phyloP scores from a whole-genome alignment of 2,329 filamentous ascomycete genomes.

The Penicillium sp. region DNA sequence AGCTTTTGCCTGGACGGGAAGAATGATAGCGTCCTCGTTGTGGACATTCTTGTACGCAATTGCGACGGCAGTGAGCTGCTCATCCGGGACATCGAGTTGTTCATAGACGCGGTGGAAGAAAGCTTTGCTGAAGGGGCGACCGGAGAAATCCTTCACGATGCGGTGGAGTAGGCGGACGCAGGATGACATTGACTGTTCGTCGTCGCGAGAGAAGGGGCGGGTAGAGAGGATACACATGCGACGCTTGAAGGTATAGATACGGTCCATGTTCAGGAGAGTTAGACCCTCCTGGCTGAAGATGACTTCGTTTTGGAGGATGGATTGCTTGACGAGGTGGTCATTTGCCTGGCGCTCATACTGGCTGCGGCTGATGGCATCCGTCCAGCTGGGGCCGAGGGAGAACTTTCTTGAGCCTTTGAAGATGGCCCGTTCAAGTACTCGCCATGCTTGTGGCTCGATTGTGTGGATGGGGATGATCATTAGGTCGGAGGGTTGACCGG shows the following conservation, averaged over 20 bases:
- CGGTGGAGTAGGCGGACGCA: slow-evolving; percentile 43
- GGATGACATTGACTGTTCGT: slow-evolving; percentile 38
- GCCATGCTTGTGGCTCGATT: slow-evolving; percentile 32
- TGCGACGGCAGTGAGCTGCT: slow-evolving; percentile 38
- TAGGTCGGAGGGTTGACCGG: slow-evolving; percentile 38
- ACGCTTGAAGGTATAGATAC: slow-evolving; percentile 46
- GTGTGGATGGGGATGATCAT: slow-evolving; percentile 39
- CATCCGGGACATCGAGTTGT: slow-evolving; percentile 39
- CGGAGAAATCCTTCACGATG: slow-evolving; percentile 41
- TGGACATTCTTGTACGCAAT: slow-evolving; percentile 35
- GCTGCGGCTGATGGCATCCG: slow-evolving; percentile 37
- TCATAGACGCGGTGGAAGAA: slow-evolving; percentile 47
- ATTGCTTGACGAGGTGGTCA: slow-evolving; percentile 43
- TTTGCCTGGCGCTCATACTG: slow-evolving; percentile 37
- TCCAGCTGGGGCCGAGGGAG: slow-evolving; percentile 40
- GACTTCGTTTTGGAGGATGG: slow-evolving; percentile 45
- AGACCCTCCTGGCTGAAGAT: slow-evolving; percentile 46
- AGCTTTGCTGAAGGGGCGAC: slow-evolving; percentile 43
- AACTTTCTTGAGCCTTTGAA: slow-evolving; percentile 39
- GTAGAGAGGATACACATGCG: slow-evolving; percentile 40
- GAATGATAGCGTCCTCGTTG: slow-evolving; percentile 40
- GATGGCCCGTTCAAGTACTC: slow-evolving; percentile 34
- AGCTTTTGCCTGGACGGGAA: slow-evolving; percentile 23
- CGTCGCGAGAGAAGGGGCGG: slow-evolving; percentile 24
- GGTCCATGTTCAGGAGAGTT: slow-evolving; percentile 45